Conservation (phyloP, 345 rosid species). For the Erodium maritimum region DNA sequence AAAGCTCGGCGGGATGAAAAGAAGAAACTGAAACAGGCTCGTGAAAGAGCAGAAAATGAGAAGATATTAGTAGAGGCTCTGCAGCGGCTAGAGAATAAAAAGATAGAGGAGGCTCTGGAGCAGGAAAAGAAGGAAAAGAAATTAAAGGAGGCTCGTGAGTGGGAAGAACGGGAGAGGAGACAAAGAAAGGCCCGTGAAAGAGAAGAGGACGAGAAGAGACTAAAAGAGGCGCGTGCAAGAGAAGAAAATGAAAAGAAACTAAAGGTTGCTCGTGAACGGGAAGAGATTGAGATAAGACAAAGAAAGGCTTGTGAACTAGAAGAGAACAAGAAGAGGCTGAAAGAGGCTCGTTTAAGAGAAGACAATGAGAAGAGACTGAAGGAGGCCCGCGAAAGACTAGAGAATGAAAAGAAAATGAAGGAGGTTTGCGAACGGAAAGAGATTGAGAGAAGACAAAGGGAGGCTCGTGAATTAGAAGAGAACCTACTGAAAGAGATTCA, state of each 20-base stretch:
- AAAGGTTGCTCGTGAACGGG: conserved; percentile 18
- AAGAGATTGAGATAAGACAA: conserved; percentile 4
- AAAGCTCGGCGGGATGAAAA: conserved; percentile 26
- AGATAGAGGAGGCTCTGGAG: conserved; percentile 27
- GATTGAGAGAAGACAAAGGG: too few relatives aligned
- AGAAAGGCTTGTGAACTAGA: conserved; percentile 6
- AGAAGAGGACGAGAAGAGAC: conserved; percentile 7
- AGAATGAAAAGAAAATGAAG: conserved; percentile 3
- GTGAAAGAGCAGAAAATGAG: conserved; percentile 25
- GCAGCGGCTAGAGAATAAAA: conserved; percentile 27
- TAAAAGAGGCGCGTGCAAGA: conserved; percentile 10
- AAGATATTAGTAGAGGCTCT: conserved; percentile 17
- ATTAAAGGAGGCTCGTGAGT: conserved; percentile 26
- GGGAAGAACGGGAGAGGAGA: conserved; percentile 18
- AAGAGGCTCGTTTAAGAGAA: conserved; percentile 2
- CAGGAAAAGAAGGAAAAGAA: conserved; percentile 29
- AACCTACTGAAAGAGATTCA: too few relatives aligned
- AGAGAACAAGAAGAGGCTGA: conserved; percentile 5
- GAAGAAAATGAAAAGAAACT: conserved; percentile 22
- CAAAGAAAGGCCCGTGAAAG: background rate
- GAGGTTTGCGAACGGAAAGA: background rate
- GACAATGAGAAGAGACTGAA: conserved; percentile 6
- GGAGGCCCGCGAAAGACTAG: conserved; percentile 5
- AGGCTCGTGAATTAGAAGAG: too few relatives aligned
- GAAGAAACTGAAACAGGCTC: conserved; percentile 20